phyloP scores from a whole-genome alignment of 2,329 filamentous ascomycete genomes.

The Chrysoporthe deuterocubensis region DNA sequence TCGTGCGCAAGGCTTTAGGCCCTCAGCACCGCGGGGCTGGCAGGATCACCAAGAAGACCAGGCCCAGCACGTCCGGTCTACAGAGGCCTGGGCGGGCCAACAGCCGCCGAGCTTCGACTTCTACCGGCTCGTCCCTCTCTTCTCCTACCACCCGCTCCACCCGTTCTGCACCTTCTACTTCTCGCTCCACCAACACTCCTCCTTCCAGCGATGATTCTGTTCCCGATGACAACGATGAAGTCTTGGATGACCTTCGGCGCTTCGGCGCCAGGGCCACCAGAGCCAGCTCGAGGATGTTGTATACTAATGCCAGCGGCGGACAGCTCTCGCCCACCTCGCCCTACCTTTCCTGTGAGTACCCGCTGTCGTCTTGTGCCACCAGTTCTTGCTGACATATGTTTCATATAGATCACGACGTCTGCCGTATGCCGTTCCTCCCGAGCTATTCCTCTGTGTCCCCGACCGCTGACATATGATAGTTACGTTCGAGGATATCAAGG shows the following conservation, averaged over 20 bases:
- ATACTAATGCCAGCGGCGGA: conserved; percentile 24
- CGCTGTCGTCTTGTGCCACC: not conserved
- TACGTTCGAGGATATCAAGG: conserved; percentile 86
- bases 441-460: not conserved
- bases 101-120: conserved; percentile 7
- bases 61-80: not conserved
- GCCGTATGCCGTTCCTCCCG: conserved; percentile 22
- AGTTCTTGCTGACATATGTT: conserved; percentile 19
- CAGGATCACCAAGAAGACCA: conserved; percentile 16
- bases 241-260: conserved; percentile 23
- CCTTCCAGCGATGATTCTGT: not conserved
- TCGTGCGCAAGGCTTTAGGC: conserved; percentile 20
- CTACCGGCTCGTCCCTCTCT: conserved; percentile 11
- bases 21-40: conserved; percentile 6
- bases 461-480: conserved; percentile 53
- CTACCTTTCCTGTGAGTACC: conserved; percentile 51
- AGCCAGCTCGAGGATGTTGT: conserved; percentile 27
- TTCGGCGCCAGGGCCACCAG: conserved; percentile 20
- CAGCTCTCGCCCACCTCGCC: conserved; percentile 44
- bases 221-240: not conserved
- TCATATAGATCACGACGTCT: conserved; percentile 35
- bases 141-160: conserved; percentile 10
- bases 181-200: not conserved
- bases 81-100: conserved; percentile 6
- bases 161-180: not conserved